Base-by-base conservation (phyloP, 768 basidiomycete genomes). In the Guyanaporus albipodus region DNA sequence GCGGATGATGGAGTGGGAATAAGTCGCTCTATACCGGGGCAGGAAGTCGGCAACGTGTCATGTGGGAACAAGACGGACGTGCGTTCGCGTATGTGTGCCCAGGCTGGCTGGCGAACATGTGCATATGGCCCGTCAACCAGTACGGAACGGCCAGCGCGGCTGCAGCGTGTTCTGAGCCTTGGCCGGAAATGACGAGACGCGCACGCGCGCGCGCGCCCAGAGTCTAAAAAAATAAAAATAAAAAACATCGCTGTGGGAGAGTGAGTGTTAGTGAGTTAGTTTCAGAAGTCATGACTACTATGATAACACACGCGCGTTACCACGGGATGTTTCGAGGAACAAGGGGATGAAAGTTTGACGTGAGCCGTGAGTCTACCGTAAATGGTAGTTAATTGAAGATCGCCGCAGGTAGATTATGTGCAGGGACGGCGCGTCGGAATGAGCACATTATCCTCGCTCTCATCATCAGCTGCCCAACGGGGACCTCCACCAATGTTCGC, bases 371-470 rank as follows among this genome's bases (percentile, higher is more conserved):
- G 10, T 1, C 10, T 50, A 43, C 55, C 55, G 35, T 26, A 57
- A 43, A 53, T 8, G 55, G 33, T 9, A 56, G 32, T 24, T 42
- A 43, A 59, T 45, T 34, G 56, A 55, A 57, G 56, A 57, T 57
- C 56, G 49, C 49, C 52, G 36, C 24, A 26, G 32, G 29, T 39
- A 51, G 54, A 56, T 47, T 19, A 2, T 28, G 43, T 35, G 42
- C 49, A 45, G 49, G 44, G 44, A 45, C 48, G 26, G 28, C 12
- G 26, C 26, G 32, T 47, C 46, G 46, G 32, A 47, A 48, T 38
- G 26, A 24, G 2, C 21, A 28, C 43, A 26, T 48, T 29, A 38
- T 38, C 40, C 32, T 52, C 50, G 22, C 27, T 23, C 27, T 21
- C 44, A 38, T 23, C 27, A 33, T 19, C 32, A 42, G 8, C n/a